Evolutionary conservation across 495 filamentous ascomycete genomes (phyloP).

Genomic region (Endocarpon pusillum): DNA sequence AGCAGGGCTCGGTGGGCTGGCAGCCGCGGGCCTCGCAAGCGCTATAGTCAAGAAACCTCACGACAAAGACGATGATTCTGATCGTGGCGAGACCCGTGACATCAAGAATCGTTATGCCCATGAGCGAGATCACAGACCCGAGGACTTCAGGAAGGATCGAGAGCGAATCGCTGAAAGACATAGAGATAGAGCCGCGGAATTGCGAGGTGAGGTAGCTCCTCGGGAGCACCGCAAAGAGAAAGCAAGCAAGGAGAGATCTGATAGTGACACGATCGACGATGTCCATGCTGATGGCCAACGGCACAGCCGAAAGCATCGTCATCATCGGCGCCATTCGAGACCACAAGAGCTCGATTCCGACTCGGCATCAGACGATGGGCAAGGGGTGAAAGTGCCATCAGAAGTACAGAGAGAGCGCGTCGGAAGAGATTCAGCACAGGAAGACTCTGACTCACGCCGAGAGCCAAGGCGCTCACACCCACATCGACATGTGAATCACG

Average conservation of each 20-base stretch:
- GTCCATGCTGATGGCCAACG: background rate
- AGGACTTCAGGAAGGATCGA: conserved; percentile 2
- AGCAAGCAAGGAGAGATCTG: conserved; percentile 14
- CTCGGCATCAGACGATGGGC: background rate
- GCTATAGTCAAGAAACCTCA: conserved; percentile 6
- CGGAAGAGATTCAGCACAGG: conserved; percentile 20
- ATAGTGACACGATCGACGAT: conserved; percentile 1
- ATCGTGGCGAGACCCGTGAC: conserved; percentile 6
- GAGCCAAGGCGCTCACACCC: background rate
- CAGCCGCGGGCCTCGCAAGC: background rate
- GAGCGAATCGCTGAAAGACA: conserved; percentile 17
- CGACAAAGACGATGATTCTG: conserved; percentile 13
- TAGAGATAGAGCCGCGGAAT: conserved; percentile 11
- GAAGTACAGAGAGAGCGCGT: conserved; percentile 5
- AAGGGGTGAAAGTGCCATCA: background rate
- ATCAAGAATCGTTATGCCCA: conserved; percentile 1
- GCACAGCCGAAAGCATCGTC: conserved; percentile 2
- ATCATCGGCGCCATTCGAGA: background rate
- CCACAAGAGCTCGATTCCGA: background rate
- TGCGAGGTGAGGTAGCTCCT: conserved; percentile 20
- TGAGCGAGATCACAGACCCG: background rate
- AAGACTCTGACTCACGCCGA: conserved; percentile 1
- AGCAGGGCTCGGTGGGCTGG: conserved; percentile 13
- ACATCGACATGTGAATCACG: background rate
- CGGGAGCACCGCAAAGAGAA: conserved; percentile 17